These are phyloP conservation scores for Millerozyma acaciae DNA, from an alignment of 805 yeast species.

Conservation along the genomic window DNA sequence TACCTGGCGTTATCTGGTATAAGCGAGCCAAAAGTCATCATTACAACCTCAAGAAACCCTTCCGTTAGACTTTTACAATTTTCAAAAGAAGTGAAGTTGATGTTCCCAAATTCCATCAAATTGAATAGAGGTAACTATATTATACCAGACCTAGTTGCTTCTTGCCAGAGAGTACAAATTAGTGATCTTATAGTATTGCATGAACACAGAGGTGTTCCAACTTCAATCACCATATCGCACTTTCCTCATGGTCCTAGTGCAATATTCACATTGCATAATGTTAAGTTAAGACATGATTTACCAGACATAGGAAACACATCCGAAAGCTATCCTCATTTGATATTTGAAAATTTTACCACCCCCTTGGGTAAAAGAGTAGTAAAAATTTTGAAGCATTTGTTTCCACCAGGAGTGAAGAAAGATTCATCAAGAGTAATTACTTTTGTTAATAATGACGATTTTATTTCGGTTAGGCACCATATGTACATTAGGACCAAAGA, in stretches of 20 bases:
- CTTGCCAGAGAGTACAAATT: conserved; percentile 76
- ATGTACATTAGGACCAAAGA: conserved; percentile 87
- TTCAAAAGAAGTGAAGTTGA: conserved; percentile 82
- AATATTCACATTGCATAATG: conserved; percentile 90
- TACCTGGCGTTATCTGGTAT: conserved; percentile 84
- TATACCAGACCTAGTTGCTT: conserved; percentile 76
- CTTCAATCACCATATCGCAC: conserved; percentile 86
- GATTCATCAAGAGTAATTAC: conserved; percentile 90
- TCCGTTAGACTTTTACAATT: conserved; percentile 82
- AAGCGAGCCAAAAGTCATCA: conserved; percentile 83
- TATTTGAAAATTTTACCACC: conserved; percentile 84
- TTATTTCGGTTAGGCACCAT: conserved; percentile 92
- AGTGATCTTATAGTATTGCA: conserved; percentile 84
- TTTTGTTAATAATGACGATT: conserved; percentile 87
- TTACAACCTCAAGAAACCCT: conserved; percentile 93
- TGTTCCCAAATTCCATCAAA: conserved; percentile 87
- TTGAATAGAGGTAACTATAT: conserved; percentile 91
- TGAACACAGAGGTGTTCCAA: conserved; percentile 98
- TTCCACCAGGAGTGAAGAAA: conserved; percentile 95
- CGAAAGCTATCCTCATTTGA: conserved; percentile 90
- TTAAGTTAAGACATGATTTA: conserved; percentile 89
- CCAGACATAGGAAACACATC: conserved; percentile 80
- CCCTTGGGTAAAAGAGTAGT: conserved; percentile 79
- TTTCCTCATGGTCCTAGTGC: conserved; percentile 99
- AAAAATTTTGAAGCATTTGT: conserved; percentile 77